A percentile compares a stretch with the other conserved stretches of the same genome.
Conservation (phyloP, 352 stramenopile genomes). For the Phytopythium vexans region DNA sequence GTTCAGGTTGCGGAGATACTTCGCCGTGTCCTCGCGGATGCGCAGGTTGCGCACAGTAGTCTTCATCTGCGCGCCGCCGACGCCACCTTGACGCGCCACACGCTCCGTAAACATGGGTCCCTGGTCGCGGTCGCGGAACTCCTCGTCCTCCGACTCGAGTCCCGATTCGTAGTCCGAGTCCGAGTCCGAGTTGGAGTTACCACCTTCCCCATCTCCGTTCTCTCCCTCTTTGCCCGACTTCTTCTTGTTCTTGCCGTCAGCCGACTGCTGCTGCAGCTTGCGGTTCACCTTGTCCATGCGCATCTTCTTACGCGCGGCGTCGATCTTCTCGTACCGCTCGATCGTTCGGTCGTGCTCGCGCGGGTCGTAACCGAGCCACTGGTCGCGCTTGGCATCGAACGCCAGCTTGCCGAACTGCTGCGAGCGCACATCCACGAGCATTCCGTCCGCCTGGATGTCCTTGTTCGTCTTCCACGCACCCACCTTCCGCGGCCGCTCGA, state of each 20-base stretch:
- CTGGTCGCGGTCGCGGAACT: conserved; percentile 92
- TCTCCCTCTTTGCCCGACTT: conserved; percentile 17
- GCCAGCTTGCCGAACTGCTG: conserved; percentile 92
- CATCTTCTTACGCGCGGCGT: conserved; percentile 72
- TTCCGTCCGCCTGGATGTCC: conserved; percentile 85
- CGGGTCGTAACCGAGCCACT: conserved; percentile 94
- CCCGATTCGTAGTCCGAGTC: conserved; percentile 90
- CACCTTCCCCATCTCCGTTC: conserved; percentile 4
- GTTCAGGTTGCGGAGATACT: conserved; percentile 99
- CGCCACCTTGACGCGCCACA: conserved; percentile 92
- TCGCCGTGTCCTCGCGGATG: conserved; percentile 99
- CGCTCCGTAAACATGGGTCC: conserved; percentile 93
- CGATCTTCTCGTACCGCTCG: conserved; percentile 80
- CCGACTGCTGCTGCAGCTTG: conserved; percentile 49
- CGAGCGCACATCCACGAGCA: conserved; percentile 82
- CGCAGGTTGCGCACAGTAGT: conserved; percentile 96
- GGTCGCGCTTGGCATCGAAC: conserved; percentile 97
- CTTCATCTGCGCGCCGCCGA: conserved; percentile 98
- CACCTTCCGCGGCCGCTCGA: conserved; percentile 90
- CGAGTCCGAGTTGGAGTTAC: conserved; percentile 74
- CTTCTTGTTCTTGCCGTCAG: conserved; percentile 32
- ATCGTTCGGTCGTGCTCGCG: conserved; percentile 80
- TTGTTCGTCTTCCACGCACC: conserved; percentile 92
- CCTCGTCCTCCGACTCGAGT: conserved; percentile 86
- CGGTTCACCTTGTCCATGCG: conserved; percentile 79